Evolutionary conservation across 768 basidiomycete genomes (phyloP).

Genomic region (Pleurotus pulmonarius): DNA sequence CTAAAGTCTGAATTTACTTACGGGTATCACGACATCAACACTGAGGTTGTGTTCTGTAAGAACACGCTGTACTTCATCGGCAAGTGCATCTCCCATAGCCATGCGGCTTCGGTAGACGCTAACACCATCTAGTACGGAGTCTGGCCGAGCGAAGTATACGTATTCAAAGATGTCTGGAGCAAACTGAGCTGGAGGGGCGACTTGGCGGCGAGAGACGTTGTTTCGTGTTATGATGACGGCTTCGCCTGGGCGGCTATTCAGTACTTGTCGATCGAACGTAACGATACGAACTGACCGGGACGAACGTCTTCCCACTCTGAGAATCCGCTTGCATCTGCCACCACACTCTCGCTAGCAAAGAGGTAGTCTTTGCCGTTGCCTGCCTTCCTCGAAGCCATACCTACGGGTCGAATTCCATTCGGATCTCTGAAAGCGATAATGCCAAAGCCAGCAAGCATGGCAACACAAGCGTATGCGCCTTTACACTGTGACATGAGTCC

Average conservation of each 20-base stretch:
- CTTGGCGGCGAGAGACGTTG: conserved; percentile 70
- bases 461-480: conserved; percentile 95
- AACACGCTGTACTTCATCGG: conserved; percentile 78
- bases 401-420: conserved; percentile 93
- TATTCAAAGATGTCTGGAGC: conserved; percentile 99
- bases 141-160: conserved; percentile 97
- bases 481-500: conserved; percentile 85
- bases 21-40: conserved; percentile 97
- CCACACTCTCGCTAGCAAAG: conserved; percentile 93
- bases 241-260: conserved; percentile 56
- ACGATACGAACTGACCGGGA: conserved; percentile 53
- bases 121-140: conserved; percentile 95
- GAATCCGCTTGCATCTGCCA: conserved; percentile 92
- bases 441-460: conserved; percentile 99
- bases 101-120: conserved; percentile 97
- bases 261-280: neutral
- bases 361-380: conserved; percentile 76
- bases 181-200: conserved; percentile 67
- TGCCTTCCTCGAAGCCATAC: conserved; percentile 69
- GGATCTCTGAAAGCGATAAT: conserved; percentile 98
- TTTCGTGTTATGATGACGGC: conserved; percentile 92
- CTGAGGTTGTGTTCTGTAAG: conserved; percentile 62
- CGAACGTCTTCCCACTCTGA: conserved; percentile 90
- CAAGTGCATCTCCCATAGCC: conserved; percentile 98
- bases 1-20: conserved; percentile 23